Evolutionary conservation across 768 basidiomycete genomes (phyloP).

Genomic region (Tubosaeta sp.): DNA sequence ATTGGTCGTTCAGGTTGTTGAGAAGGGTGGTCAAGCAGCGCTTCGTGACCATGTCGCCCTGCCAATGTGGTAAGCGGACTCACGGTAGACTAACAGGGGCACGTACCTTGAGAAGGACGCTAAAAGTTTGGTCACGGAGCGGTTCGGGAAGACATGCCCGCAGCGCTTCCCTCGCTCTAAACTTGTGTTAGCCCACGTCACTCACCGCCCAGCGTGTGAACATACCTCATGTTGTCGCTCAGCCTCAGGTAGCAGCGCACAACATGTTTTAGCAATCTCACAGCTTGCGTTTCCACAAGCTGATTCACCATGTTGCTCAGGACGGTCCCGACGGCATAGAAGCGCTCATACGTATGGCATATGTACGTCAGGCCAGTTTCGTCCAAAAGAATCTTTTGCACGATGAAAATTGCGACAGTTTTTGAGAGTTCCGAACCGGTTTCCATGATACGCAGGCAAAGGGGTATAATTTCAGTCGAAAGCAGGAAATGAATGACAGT

Average conservation of each 20-base stretch:
- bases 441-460: constrained; percentile 99
- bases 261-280: constrained; percentile 93
- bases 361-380: constrained; percentile 98
- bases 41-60: constrained; percentile 99
- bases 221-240: constrained; percentile 91
- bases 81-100: not conserved
- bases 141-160: constrained; percentile 95
- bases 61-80: constrained; percentile 12
- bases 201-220: constrained; percentile 11
- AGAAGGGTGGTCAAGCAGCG: constrained; percentile 86
- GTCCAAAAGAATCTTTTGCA: constrained; percentile 95
- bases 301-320: constrained; percentile 99
- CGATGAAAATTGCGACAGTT: constrained; percentile 99
- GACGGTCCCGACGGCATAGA: constrained; percentile 98
- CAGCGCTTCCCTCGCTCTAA: constrained; percentile 90
- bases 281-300: constrained; percentile 96
- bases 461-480: constrained; percentile 98
- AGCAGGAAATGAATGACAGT: constrained; percentile 98
- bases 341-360: constrained; percentile 99
- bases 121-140: constrained; percentile 90
- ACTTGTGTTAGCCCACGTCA: constrained; percentile 11
- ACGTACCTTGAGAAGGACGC: constrained; percentile 79
- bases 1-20: constrained; percentile 80
- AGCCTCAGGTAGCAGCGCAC: constrained; percentile 94
- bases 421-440: constrained; percentile 98